phyloP scores from a whole-genome alignment of 345 rosid species.

The Rubroshorea leprosula region DNA sequence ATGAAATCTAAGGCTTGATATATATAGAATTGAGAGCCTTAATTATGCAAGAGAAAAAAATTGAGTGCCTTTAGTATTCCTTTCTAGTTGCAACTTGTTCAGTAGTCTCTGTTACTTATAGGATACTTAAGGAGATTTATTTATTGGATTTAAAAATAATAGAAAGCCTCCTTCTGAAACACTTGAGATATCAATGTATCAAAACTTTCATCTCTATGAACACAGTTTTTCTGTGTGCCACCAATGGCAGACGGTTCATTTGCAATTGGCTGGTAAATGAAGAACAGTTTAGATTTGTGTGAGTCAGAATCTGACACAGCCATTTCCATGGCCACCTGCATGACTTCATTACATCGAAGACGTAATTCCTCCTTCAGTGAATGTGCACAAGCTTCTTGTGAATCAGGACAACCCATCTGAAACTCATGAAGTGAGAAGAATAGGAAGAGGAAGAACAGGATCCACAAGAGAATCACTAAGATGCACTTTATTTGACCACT shows the following conservation, averaged over 20 bases:
- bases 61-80: too few species aligned
- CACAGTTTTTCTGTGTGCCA: conserved; percentile 1
- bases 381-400: conserved; percentile 29
- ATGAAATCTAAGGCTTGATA: too few species aligned
- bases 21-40: too few species aligned
- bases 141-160: too few species aligned
- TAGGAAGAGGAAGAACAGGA: conserved; percentile 55
- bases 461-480: conserved; percentile 43
- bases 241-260: too few species aligned
- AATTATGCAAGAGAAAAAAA: too few species aligned
- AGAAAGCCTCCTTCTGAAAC: conserved; percentile 15
- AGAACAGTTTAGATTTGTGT: conserved; percentile 30
- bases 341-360: conserved; percentile 37
- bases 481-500: conserved; percentile 42
- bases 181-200: conserved; percentile 38
- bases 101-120: too few species aligned
- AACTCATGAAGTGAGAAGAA: conserved; percentile 45
- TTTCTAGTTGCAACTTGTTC: too few species aligned
- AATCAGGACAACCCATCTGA: conserved; percentile 32
- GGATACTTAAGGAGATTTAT: too few species aligned
- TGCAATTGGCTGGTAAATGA: conserved; percentile 31
- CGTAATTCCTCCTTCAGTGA: conserved; percentile 39
- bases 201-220: conserved; percentile 19
- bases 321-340: conserved; percentile 38
- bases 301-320: conserved; percentile 23